Evolutionary conservation across 257 asterid genomes (phyloP).

Genomic region (Galeopsis tetrahit): DNA sequence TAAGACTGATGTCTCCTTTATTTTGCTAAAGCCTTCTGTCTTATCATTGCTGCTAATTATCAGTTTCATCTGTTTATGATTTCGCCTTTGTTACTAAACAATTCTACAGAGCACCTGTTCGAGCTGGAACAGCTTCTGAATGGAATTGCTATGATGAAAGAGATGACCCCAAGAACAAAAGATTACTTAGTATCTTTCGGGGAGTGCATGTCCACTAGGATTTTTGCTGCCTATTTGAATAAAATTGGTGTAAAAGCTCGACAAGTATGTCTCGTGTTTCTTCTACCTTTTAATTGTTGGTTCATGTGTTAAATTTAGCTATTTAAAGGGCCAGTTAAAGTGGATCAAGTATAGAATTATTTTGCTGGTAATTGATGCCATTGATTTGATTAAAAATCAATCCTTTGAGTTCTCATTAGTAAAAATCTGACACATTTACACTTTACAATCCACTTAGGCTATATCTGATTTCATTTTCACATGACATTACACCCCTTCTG

Average conservation of each 20-base stretch:
- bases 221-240: slow-evolving; percentile 82
- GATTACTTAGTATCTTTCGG: slow-evolving; percentile 90
- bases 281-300: slow-evolving; percentile 10
- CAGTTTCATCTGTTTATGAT: background rate
- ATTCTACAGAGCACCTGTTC: slow-evolving; percentile 57
- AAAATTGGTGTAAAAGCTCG: slow-evolving; percentile 75
- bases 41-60: background rate
- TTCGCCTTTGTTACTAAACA: slow-evolving; percentile 14
- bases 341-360: slow-evolving; percentile 1
- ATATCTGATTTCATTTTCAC: slow-evolving; percentile 19
- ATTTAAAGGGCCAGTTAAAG: background rate
- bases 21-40: slow-evolving; percentile 1
- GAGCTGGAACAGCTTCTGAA: slow-evolving; percentile 78
- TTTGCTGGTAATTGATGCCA: background rate
- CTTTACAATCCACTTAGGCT: background rate
- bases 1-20: slow-evolving; percentile 11
- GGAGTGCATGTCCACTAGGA: slow-evolving; percentile 94
- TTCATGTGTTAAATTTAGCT: background rate
- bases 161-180: slow-evolving; percentile 75
- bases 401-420: background rate
- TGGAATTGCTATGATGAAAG: slow-evolving; percentile 71
- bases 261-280: slow-evolving; percentile 56
- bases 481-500: background rate
- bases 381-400: background rate
- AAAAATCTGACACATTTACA: background rate